Conservation (phyloP, 352 stramenopile genomes). For the Globisporangium heterothallicum region DNA sequence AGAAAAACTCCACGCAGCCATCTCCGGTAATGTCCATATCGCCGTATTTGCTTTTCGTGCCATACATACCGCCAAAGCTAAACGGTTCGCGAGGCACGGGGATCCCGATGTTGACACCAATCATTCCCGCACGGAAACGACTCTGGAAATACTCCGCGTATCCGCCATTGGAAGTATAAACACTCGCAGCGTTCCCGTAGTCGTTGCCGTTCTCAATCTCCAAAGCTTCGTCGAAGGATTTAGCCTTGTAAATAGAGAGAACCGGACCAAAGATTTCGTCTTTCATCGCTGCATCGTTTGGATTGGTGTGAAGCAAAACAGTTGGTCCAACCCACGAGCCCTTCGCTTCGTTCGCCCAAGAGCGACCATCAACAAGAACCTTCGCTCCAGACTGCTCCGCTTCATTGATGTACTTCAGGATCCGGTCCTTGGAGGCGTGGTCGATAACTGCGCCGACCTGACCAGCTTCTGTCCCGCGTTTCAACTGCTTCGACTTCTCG, state of each 20-base stretch:
- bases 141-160: slow-evolving; percentile 93
- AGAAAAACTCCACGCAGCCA: slow-evolving; percentile 97
- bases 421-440: slow-evolving; percentile 81
- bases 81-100: slow-evolving; percentile 94
- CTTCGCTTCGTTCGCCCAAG: slow-evolving; percentile 53
- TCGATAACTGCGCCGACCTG: slow-evolving; percentile 96
- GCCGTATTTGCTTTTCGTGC: slow-evolving; percentile 96
- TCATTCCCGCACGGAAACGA: slow-evolving; percentile 91
- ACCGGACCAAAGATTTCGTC: slow-evolving; percentile 98
- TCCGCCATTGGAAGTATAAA: slow-evolving; percentile 94
- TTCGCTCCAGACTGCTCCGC: slow-evolving; percentile 77
- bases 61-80: slow-evolving; percentile 96
- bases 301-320: slow-evolving; percentile 89
- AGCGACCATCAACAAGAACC: slow-evolving; percentile 91
- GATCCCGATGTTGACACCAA: slow-evolving; percentile 97
- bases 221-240: slow-evolving; percentile 91
- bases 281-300: slow-evolving; percentile 83
- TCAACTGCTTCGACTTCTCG: slow-evolving; percentile 80
- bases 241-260: slow-evolving; percentile 85
- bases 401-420: slow-evolving; percentile 93
- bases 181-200: slow-evolving; percentile 95
- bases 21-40: slow-evolving; percentile 98
- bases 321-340: slow-evolving; percentile 94
- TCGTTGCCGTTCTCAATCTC: slow-evolving; percentile 95
- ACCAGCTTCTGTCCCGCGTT: slow-evolving; percentile 85